Evolutionary conservation across 345 rosid genomes (phyloP).

Genomic region (Balakata baccata): DNA sequence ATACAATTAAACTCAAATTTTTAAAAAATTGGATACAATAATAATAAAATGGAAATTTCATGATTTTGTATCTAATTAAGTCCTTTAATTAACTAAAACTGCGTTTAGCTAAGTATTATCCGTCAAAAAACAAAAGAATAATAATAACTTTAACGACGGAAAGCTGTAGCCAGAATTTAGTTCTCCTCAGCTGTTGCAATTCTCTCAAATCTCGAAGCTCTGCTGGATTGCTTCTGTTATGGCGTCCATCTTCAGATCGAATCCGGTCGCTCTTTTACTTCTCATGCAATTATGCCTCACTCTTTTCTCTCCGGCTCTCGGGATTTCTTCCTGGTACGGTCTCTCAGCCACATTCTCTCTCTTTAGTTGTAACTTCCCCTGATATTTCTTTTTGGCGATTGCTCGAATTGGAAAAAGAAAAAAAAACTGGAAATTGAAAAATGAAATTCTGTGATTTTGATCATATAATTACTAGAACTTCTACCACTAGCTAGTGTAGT

Average conservation of each 20-base stretch:
- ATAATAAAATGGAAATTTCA: too few species aligned
- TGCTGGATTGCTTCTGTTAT: constrained; percentile 19
- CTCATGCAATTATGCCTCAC: constrained; percentile 29
- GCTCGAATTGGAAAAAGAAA: neutral
- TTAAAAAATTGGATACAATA: too few species aligned
- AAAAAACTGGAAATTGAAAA: neutral
- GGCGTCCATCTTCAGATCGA: constrained; percentile 46
- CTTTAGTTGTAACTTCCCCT: constrained; percentile 7
- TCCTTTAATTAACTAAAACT: too few species aligned
- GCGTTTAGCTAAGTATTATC: too few species aligned
- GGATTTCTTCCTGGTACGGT: constrained; percentile 47
- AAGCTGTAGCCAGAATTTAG: neutral
- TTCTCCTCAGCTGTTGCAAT: constrained; percentile 12
- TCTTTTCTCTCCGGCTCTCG: constrained; percentile 33
- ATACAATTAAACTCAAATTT: too few species aligned
- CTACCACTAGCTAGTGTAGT: neutral
- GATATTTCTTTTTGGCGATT: neutral
- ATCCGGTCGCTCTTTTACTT: constrained; percentile 27
- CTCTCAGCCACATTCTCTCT: neutral
- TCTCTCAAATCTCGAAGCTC: neutral
- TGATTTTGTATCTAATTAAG: too few species aligned
- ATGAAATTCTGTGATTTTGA: neutral
- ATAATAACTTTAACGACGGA: neutral
- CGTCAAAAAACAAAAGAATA: too few species aligned
- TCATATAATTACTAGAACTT: too few species aligned